These are phyloP conservation scores for Hemileia vastatrix DNA, from an alignment of 1,284 basidiomycete genomes.

Conservation along the genomic window DNA sequence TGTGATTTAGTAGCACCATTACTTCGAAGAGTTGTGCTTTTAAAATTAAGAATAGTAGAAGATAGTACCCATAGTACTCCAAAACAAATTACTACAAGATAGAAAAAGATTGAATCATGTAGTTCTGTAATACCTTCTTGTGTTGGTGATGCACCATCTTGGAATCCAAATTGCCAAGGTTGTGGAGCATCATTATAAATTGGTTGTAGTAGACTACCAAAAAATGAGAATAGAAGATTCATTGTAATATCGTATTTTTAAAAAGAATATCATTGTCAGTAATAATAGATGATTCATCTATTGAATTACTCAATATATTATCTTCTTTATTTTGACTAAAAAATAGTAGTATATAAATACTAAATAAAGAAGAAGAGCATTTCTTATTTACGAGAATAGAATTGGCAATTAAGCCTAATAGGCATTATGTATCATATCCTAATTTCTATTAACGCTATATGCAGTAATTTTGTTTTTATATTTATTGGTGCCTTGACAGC, in stretches of 20 bases:
- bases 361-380: constrained; percentile 5
- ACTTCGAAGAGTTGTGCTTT: no score
- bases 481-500: no score
- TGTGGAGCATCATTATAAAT: constrained; percentile 39
- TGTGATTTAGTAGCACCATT: no score
- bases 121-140: constrained; percentile 45
- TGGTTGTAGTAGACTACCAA: no score
- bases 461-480: no score
- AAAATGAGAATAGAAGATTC: no score
- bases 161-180: constrained; percentile 44
- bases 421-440: no score
- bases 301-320: constrained; percentile 5
- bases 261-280: no score
- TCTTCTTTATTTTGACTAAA: constrained; percentile 11
- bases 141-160: constrained; percentile 43
- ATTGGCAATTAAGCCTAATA: no score
- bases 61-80: constrained; percentile 40
- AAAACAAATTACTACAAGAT: constrained; percentile 43
- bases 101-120: constrained; percentile 46
- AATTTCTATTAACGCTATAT: no score
- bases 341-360: constrained; percentile 15
- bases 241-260: background rate
- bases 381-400: no score
- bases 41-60: constrained; percentile 38
- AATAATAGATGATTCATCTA: no score